Evolutionary conservation across 805 yeast species (phyloP).

Genomic region (Ogataea pilisensis): DNA sequence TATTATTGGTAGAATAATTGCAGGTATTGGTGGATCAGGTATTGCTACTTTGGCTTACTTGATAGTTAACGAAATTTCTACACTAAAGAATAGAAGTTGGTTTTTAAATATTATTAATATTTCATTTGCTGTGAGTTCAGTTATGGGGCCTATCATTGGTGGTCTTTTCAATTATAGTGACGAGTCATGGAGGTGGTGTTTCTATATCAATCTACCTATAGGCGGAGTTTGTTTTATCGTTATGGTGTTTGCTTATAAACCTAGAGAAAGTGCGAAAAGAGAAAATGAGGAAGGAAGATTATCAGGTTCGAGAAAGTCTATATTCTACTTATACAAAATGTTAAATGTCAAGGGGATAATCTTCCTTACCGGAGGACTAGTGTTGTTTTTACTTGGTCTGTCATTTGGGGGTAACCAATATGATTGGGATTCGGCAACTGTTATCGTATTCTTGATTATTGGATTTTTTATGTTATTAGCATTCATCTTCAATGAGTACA

Average conservation of each 20-base stretch:
- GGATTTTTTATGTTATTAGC: slow-evolving; percentile 37
- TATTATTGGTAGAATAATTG: slow-evolving; percentile 67
- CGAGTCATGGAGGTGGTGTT: slow-evolving; percentile 69
- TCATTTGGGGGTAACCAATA: slow-evolving; percentile 54
- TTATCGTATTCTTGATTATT: slow-evolving; percentile 43
- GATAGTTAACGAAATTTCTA: slow-evolving; percentile 53
- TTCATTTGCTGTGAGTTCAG: slow-evolving; percentile 48
- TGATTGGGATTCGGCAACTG: slow-evolving; percentile 54
- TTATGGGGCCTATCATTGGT: slow-evolving; percentile 61
- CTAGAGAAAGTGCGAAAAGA: slow-evolving; percentile 1
- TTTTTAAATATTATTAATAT: slow-evolving; percentile 38
- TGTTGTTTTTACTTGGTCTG: slow-evolving; percentile 46
- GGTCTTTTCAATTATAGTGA: slow-evolving; percentile 51
- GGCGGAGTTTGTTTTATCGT: slow-evolving; percentile 56
- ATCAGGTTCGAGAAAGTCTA: not conserved
- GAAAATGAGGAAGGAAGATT: not conserved
- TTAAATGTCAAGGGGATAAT: slow-evolving; percentile 27
- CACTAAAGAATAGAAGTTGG: slow-evolving; percentile 36
- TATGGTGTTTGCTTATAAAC: slow-evolving; percentile 16
- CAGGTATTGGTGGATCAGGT: slow-evolving; percentile 78
- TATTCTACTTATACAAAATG: slow-evolving; percentile 1
- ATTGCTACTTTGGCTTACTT: slow-evolving; percentile 55
- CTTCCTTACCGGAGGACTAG: slow-evolving; percentile 41
- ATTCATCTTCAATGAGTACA: slow-evolving; percentile 38
- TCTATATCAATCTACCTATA: slow-evolving; percentile 63